Conservation (phyloP, 2,329 filamentous ascomycete species). For the Scytalidium sp. region DNA sequence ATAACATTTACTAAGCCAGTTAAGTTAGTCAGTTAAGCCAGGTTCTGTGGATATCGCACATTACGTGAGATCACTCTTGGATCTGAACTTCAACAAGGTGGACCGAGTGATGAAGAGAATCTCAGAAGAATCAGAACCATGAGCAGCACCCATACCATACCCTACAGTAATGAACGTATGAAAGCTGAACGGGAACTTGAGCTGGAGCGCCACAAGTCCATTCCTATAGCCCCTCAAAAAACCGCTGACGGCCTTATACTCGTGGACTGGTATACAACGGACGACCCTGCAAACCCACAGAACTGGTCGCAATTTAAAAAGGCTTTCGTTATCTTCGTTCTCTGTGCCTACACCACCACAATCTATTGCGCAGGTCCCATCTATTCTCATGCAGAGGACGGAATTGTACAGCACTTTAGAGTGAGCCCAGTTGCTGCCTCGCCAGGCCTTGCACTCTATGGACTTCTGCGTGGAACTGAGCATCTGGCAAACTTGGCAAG, state of each 20-base stretch:
- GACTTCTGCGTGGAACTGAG: constrained; percentile 48
- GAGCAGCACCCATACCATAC: no score
- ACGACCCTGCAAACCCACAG: constrained; percentile 50
- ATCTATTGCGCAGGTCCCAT: constrained; percentile 47
- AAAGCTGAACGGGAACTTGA: constrained; percentile 28
- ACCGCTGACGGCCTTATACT: constrained; percentile 46
- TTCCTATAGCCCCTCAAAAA: constrained; percentile 41
- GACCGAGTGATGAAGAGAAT: no score
- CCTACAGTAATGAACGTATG: constrained; percentile 28
- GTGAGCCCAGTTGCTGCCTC: constrained; percentile 48
- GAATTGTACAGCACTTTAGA: constrained; percentile 45
- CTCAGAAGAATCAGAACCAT: no score
- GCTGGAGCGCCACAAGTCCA: constrained; percentile 30
- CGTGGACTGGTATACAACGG: constrained; percentile 49
- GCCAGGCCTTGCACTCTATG: constrained; percentile 57
- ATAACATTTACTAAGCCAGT: no score
- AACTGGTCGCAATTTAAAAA: constrained; percentile 45
- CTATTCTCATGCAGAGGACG: constrained; percentile 39
- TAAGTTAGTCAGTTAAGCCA: no score
- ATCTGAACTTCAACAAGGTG: no score
- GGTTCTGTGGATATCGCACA: no score
- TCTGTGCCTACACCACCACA: constrained; percentile 53
- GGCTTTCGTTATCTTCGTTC: constrained; percentile 35
- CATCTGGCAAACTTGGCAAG: no score
- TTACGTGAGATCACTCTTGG: no score